Evolutionary conservation across 495 filamentous ascomycete genomes (phyloP), one percentile per base, ranked within the genome.

Genomic region (Penicillium goetzii): DNA sequence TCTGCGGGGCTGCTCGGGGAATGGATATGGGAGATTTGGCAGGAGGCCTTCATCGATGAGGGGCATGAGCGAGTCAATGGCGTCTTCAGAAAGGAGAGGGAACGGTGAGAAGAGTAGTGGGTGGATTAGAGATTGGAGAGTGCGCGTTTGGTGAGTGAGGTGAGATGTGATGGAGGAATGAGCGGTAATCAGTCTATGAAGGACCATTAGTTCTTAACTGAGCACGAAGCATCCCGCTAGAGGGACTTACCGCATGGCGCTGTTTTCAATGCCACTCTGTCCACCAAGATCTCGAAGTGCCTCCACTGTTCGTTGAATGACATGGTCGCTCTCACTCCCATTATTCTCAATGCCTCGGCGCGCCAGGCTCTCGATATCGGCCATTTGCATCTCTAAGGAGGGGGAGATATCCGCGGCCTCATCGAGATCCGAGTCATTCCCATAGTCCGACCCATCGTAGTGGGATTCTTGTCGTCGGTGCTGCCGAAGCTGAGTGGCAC

Each of bases 101-200:
- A 81, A 81, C 34, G 78, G 66, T 54, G 79, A 81, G 65, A 85
- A 81, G 56, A 83, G 72, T 60, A 89, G 80, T 14, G 90, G 85
- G 70, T 91, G 90, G 45, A 88, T 85, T 45, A 97, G 88, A 55
- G 88, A 90, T 76, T 93, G 90, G 7, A 97, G 83, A 21, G 87
- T 85, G 54, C 90, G 88, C 33, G 91, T 90, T 81, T 96, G 92
- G 77, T 95, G 88, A n/a, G 84, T 83, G 38, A 96, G 83, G 72
- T 97, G 91, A 34, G 90, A 89, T 56, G 91, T 88, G 36, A 97
- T 83, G 19, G 93, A 92, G 43, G 89, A 87, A 75, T 97, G 91
- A 38, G 92, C 91, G 28, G 92, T 96, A 68, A 93, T 92, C 60
- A 97, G 82, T 70, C 93, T 96, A 66, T 51, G 54, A 66, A 40